A percentile compares a stretch with the other conserved stretches of the same genome.
Evolutionary conservation across 139 green algal species (phyloP).

Genomic region (Closterium sp.): DNA sequence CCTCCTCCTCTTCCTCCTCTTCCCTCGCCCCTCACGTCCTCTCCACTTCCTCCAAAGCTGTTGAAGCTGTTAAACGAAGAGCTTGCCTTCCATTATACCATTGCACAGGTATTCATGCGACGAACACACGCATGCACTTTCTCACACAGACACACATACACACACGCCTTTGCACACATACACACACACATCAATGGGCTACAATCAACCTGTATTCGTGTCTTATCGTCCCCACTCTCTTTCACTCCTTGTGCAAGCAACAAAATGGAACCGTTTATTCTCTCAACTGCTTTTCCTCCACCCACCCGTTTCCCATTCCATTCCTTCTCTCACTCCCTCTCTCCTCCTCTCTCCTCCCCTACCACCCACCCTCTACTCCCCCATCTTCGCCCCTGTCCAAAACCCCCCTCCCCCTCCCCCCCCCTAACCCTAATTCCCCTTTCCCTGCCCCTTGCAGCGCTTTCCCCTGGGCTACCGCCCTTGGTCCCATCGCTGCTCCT

Average conservation of each 20-base stretch:
- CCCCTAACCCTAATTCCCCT: not conserved
- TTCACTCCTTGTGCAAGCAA: not conserved
- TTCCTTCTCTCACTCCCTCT: not conserved
- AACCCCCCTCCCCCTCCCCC: not conserved
- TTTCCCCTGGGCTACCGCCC: not conserved
- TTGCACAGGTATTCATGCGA: not conserved
- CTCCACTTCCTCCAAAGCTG: not conserved
- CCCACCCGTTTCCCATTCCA: no score
- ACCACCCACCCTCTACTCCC: no score
- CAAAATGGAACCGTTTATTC: no score
- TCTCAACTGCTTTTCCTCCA: no score
- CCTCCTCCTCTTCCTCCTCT: not conserved
- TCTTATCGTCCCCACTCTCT: no score
- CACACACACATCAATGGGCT: not conserved
- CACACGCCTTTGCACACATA: not conserved
- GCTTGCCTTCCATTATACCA: not conserved
- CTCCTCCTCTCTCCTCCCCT: not conserved
- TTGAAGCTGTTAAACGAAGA: not conserved
- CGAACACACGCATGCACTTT: not conserved
- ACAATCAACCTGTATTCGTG: no score
- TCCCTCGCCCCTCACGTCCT: not conserved
- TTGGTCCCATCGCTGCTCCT: not conserved
- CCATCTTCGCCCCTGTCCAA: not conserved
- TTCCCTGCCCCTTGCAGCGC: not conserved
- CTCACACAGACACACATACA: not conserved